These are phyloP conservation scores for Piromyces finnis DNA, from an alignment of 192 early-diverging fungal genomes.

Conservation along the genomic window DNA sequence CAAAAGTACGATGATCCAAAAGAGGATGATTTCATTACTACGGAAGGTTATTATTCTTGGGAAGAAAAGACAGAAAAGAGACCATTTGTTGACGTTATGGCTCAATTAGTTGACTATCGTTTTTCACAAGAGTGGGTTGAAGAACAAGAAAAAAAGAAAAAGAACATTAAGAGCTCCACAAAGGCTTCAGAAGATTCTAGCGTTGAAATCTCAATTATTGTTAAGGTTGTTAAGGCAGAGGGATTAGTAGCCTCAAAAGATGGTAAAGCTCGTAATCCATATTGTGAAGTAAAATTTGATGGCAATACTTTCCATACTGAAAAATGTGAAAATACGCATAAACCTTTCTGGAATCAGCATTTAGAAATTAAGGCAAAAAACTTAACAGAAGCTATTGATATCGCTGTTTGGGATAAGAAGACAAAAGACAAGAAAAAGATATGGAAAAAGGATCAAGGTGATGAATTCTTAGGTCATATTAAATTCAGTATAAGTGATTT, in stretches of 20 bases:
- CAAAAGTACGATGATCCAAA: background rate
- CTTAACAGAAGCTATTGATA: conserved; percentile 14
- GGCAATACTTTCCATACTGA: conserved; percentile 23
- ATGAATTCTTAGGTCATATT: conserved; percentile 26
- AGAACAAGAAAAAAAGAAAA: background rate
- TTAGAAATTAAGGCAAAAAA: conserved; percentile 11
- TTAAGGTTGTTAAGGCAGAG: conserved; percentile 24
- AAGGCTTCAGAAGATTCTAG: background rate
- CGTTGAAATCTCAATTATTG: background rate
- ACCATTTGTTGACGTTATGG: background rate
- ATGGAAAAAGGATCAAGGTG: background rate
- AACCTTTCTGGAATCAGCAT: conserved; percentile 28
- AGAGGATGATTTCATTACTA: background rate
- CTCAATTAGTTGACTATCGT: background rate
- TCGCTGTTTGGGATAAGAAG: conserved; percentile 19
- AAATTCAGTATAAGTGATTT: conserved; percentile 16
- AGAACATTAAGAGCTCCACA: no score
- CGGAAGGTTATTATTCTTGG: background rate
- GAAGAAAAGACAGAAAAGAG: background rate
- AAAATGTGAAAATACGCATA: conserved; percentile 5
- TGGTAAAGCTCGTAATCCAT: conserved; percentile 19
- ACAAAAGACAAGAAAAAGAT: conserved; percentile 4
- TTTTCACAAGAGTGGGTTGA: background rate
- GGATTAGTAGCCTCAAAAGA: conserved; percentile 21
- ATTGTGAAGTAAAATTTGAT: conserved; percentile 26